Evolutionary conservation across 441 rosid species (phyloP), one percentile per base, ranked within the genome.

Genomic region (Populus hybrid): DNA sequence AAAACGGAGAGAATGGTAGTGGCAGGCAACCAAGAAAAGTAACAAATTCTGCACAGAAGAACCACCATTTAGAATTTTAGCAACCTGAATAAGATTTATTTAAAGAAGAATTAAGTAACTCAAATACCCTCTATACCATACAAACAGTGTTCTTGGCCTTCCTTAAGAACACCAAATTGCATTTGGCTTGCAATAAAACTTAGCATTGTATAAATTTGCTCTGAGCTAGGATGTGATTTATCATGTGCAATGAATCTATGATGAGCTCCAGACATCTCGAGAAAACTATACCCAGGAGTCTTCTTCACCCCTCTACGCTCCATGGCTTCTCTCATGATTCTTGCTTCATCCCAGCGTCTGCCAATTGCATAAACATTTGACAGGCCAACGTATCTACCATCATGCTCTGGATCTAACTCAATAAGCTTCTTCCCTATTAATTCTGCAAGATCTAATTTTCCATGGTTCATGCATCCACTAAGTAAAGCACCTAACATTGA

Each of bases 301-400:
- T 92, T 94, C 86, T 86, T 94, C 78, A 88, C 82, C 14, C 94
- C 95, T 82, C 88, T 90, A 73, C 74, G 85, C 82, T 91, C 98
- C 98, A 92, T 92, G 69, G 84, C 87, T 78, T 86, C 84, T 72
- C 98, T 89, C 82, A 50, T 88, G 76, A 73, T 83, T 79, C 86
- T 87, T 9, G 94, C 94, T 23, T 92, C 91, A 0, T 83, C 90
- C 91, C 92, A 92, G 63, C 83, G 86, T 76, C 84, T 83, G 71
- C 72, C 80, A 64, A 73, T 70, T 0, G 94, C 92, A 77, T 90
- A 94, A 72, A 82, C 89, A 7, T 92, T 91, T 2, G 97, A 88
- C 57, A 93, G 77, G 0, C 92, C 95, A 0, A 89, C 36, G 34
- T 94, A 92, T 75, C 97, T 83, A 11, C 92, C 97, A 42, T 90